Conservation (phyloP, 2,329 filamentous ascomycete genomes). For the Paecilomyces niveus region DNA sequence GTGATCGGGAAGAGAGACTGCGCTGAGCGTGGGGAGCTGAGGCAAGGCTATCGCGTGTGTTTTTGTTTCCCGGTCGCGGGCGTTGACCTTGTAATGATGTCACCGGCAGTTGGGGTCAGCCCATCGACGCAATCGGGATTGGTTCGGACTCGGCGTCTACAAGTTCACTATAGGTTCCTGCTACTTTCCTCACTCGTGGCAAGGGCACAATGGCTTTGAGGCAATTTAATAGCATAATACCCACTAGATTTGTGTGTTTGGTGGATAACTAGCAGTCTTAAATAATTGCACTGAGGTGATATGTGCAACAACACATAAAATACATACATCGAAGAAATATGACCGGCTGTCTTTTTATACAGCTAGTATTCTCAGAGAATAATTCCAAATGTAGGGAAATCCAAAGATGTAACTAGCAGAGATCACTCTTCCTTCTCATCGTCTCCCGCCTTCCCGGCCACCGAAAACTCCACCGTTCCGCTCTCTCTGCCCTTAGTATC, state of each 20-base stretch:
- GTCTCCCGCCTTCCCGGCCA: slow-evolving; percentile 30
- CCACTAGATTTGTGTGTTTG: too few species aligned
- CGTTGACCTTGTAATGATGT: slow-evolving; percentile 31
- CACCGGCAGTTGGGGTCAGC: slow-evolving; percentile 12
- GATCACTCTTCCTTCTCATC: slow-evolving; percentile 18
- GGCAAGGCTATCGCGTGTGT: not conserved
- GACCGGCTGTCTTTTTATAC: too few species aligned
- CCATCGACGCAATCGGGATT: not conserved
- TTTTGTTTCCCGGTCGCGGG: slow-evolving; percentile 8
- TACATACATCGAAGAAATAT: too few species aligned
- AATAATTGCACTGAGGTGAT: too few species aligned
- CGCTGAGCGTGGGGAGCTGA: not conserved
- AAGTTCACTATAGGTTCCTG: not conserved
- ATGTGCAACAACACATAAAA: too few species aligned
- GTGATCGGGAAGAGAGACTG: not conserved
- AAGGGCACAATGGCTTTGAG: too few species aligned
- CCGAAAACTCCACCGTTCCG: slow-evolving; percentile 42
- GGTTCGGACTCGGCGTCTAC: not conserved
- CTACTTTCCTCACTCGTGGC: too few species aligned
- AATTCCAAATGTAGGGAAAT: not conserved
- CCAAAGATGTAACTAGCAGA: not conserved
- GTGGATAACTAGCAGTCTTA: too few species aligned
- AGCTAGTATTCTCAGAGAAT: not conserved
- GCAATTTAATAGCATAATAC: too few species aligned
- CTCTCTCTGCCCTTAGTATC: slow-evolving; percentile 42